A percentile compares a stretch with the other conserved stretches of the same genome.
phyloP scores from a whole-genome alignment of 148 eudicot species.

The Vaccinium vitisidaea region DNA sequence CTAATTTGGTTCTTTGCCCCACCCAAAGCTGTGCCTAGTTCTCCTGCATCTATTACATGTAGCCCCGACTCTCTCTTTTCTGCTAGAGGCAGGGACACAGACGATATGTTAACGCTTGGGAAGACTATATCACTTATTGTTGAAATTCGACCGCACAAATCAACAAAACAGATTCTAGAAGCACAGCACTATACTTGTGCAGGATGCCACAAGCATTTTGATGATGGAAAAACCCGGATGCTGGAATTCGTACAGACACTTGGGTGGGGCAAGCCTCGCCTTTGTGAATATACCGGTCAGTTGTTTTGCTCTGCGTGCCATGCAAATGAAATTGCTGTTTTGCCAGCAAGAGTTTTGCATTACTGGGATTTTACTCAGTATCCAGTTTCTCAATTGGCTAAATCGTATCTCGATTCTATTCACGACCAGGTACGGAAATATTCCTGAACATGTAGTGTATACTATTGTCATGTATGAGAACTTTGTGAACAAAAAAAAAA shows the following conservation, averaged over 20 bases:
- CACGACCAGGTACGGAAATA: constrained; percentile 55
- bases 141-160: constrained; percentile 57
- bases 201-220: constrained; percentile 82
- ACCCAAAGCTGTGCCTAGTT: constrained; percentile 42
- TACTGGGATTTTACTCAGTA: constrained; percentile 85
- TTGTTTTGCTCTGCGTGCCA: constrained; percentile 90
- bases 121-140: constrained; percentile 77
- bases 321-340: constrained; percentile 72
- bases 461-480: neutral
- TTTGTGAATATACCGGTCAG: constrained; percentile 93
- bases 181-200: constrained; percentile 83
- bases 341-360: constrained; percentile 94
- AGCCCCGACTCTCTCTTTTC: constrained; percentile 29
- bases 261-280: constrained; percentile 95
- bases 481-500: neutral
- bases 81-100: constrained; percentile 23
- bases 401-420: constrained; percentile 83
- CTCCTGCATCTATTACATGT: constrained; percentile 41
- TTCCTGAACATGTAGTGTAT: neutral
- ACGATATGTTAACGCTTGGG: constrained; percentile 47
- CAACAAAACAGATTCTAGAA: constrained; percentile 73
- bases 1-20: constrained; percentile 74
- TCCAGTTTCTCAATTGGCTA: constrained; percentile 90
- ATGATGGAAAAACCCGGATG: constrained; percentile 72
- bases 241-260: constrained; percentile 65